A percentile compares a stretch with the other conserved stretches of the same genome.
phyloP scores from a whole-genome alignment of 2,329 filamentous ascomycete genomes.

The Neocucurbitaria cava region DNA sequence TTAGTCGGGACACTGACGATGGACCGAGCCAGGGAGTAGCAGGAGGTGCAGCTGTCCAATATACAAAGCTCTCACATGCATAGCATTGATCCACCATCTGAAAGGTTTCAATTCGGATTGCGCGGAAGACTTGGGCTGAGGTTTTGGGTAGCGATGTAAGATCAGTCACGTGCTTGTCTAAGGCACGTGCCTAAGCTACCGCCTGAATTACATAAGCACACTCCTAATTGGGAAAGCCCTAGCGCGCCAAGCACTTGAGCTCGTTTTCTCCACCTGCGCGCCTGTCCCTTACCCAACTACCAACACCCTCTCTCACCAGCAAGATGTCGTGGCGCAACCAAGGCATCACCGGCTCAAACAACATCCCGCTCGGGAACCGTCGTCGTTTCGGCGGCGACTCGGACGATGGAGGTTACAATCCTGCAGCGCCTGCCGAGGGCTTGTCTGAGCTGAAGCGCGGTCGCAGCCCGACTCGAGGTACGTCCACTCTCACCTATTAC shows the following conservation, averaged over 20 bases:
- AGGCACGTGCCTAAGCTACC: background rate
- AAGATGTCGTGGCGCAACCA: constrained; percentile 71
- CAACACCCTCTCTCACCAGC: constrained; percentile 12
- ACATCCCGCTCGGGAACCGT: constrained; percentile 88
- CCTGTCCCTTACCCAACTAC: constrained; percentile 19
- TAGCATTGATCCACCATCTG: background rate
- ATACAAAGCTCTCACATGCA: background rate
- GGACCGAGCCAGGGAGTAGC: background rate
- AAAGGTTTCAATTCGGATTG: background rate
- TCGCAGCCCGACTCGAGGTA: constrained; percentile 85
- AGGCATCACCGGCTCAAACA: constrained; percentile 97
- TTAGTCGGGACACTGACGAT: background rate
- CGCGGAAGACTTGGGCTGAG: background rate
- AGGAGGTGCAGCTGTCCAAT: background rate
- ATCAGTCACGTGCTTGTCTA: background rate
- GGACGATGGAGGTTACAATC: constrained; percentile 55
- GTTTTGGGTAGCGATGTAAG: background rate
- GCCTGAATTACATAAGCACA: constrained; percentile 7
- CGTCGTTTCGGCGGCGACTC: constrained; percentile 75
- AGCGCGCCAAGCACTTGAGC: constrained; percentile 4
- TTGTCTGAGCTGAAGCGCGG: constrained; percentile 76
- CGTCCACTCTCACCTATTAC: constrained; percentile 39
- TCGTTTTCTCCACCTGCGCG: constrained; percentile 7
- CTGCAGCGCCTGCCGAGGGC: constrained; percentile 54
- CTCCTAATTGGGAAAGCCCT: constrained; percentile 8